Base-by-base conservation (phyloP, 73 alveolate species). In the Symbiodinium natans region DNA sequence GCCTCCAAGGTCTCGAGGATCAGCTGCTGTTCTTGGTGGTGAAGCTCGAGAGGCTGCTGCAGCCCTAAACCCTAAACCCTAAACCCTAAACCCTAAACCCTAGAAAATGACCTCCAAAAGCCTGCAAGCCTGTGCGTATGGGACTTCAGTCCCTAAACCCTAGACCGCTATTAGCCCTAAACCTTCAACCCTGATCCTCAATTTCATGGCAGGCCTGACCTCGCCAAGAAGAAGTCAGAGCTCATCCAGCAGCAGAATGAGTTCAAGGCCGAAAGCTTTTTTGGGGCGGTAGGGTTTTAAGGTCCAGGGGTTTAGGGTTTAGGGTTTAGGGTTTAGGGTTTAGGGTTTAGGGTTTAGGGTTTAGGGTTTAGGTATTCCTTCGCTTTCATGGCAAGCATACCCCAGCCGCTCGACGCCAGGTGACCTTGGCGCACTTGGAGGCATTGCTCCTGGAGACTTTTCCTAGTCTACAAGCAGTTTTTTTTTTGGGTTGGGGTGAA, bases 1-100 rank as follows among this genome's bases (percentile, higher is more conserved):
- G n/a, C n/a, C n/a, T n/a, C n/a, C 19, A 99, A 92, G 99, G 99
- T 99, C 99, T 99, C 77, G 99, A 99, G 83, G 99, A 99, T 99
- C 99, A 99, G 99, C 99, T 99, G 87, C 99, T 99, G 63, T 99
- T 99, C 56, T 99, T 99, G 82, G 99, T 99, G 99, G 99, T 99
- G 95, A 99, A 99, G 99, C 99, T 99, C 99, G 99, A 99, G 99
- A 99, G 99, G 92, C 71, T 13, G 41, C 15, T 27, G 25, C 36
- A 7, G 23, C 17, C n/a, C n/a, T n/a, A n/a, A n/a, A n/a, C 77
- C 36, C 77, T 59, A 13, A 46, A 13, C 59, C 59, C 59, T 46
- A 46, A 46, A 13, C 59, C 59, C 59, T 46, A 46, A 6, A 46
- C 59, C 59, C 59, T 46, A 46, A 46, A 46, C 59, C 59, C 59